A percentile compares a stretch with the other conserved stretches of the same genome.
Conservation (phyloP, 495 filamentous ascomycete species). For the Parathielavia hyrcaniae region DNA sequence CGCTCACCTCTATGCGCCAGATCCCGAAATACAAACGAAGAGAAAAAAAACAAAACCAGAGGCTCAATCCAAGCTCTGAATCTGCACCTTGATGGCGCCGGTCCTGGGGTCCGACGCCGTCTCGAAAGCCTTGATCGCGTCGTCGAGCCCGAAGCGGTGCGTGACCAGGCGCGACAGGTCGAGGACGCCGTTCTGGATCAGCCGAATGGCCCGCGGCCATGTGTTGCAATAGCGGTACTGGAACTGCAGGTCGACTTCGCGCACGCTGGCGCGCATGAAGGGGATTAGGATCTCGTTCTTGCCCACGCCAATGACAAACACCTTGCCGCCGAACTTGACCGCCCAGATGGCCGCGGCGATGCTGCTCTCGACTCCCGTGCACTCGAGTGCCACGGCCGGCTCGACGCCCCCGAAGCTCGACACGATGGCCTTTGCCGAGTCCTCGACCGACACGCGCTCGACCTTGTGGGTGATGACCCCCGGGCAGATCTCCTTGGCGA, state of each 20-base stretch:
- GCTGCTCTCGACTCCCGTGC: slow-evolving; percentile 86
- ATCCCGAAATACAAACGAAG: slow-evolving; percentile 5
- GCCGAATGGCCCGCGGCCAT: slow-evolving; percentile 86
- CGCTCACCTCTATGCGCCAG: slow-evolving; percentile 17
- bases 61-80: slow-evolving; percentile 53
- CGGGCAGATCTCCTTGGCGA: slow-evolving; percentile 73
- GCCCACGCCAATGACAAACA: slow-evolving; percentile 88
- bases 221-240: slow-evolving; percentile 95
- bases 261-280: slow-evolving; percentile 83
- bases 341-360: slow-evolving; percentile 80
- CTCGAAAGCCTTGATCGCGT: slow-evolving; percentile 83
- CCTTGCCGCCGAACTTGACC: slow-evolving; percentile 86
- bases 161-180: slow-evolving; percentile 77
- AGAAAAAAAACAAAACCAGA: background rate
- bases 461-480: slow-evolving; percentile 72
- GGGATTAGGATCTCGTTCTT: slow-evolving; percentile 91
- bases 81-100: slow-evolving; percentile 93
- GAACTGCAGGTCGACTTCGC: slow-evolving; percentile 90
- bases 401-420: slow-evolving; percentile 62
- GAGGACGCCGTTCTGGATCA: slow-evolving; percentile 75
- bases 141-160: slow-evolving; percentile 77
- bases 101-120: slow-evolving; percentile 80
- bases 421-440: slow-evolving; percentile 61
- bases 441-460: slow-evolving; percentile 59
- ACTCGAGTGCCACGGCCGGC: slow-evolving; percentile 75